Base-by-base conservation (phyloP, 2,329 filamentous ascomycete species). In the Karstenula rhodostoma region DNA sequence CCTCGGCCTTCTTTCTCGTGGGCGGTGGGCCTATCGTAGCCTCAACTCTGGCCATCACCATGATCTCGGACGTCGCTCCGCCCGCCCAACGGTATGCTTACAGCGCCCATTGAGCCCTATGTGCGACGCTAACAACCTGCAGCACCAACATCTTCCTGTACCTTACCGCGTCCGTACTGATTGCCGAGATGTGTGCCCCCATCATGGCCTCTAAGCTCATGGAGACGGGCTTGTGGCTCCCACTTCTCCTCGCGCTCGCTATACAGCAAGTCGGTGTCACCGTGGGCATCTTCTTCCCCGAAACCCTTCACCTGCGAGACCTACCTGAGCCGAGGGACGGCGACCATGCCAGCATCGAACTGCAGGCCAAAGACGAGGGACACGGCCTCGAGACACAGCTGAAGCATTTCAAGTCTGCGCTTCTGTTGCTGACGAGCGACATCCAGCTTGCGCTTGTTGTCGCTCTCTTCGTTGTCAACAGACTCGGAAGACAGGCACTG, bases 41-140 rank as follows among this genome's bases (percentile, higher is more conserved):
- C 2, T 75, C 79, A 61, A 80, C 82, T 2, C 77, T 84, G 35
- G 77, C 81, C 57, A 77, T 82, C 68, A 84, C 83, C 8, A 83
- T 85, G 80, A 77, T 84, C 64, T 77, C 82, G 0, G 83, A 85
- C 65, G 78, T 85, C n/a, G 80, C 79, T 7, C 81, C 78, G 0
- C 77, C 82, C 4, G 77, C 80, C 22, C 78, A 81, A 68, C 77
- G 82, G 78, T 75, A 47, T 37, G 63, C 56, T 53, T 22, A 15
- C 2, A n/a, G 29, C 8, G 13, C n/a, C 1, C 23, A 5, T 35
- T 25, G 13, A 27, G 4, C 7, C 35, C 2, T 22, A 22, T 32
- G 10, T 37, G 17, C 4, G 17, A 27, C 13, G 35, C 62, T 64
- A 37, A 66, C 32, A 2, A 23, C 7, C 17, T 13, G 17, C 43